Evolutionary conservation across 768 basidiomycete genomes (phyloP), one percentile per base, ranked within the genome.

Genomic region (Suillus discolor): DNA sequence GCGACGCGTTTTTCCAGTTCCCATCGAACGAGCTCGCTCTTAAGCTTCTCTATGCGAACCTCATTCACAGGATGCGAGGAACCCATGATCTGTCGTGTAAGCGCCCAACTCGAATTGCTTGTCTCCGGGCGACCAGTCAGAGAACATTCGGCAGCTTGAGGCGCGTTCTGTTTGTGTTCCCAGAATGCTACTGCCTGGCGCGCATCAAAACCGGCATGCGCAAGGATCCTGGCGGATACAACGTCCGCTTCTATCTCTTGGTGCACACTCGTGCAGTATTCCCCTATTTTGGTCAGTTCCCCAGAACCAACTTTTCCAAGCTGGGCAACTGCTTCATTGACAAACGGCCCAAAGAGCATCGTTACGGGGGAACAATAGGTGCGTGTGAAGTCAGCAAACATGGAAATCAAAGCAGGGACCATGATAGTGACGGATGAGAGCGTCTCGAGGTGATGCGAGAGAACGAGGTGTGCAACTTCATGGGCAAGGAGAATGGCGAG

Each of bases 171-270:
- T 55, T 88, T 82, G 49, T 79, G 76, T 72, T 94, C 88, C 93
- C 96, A 98, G 75, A 97, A 97, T 16, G 79, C 80, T 53, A 96
- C 83, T 8, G 97, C 93, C 55, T 82, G 80, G 42, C 90, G 86
- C 3, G 96, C 92, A 78, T 97, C 94, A 72, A 92, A 98, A 6
- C 95, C 94, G 0, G 96, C 91, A 73, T 94, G 86, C 0, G 96
- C 94, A 42, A 99, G 87, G n/a, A 99, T 81, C 67, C 96, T 84
- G 8, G 90, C 85, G 15, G 93, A 95, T 44, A 96, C 94, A 39
- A 94, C 78, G 73, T 98, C 96, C 16, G 96, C 97, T 75, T 99
- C 97, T 16, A 93, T 85, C 75, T 99, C 97, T 74, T 98, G 92
- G 54, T 84, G 86, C 65, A 88, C 81, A 66, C 87, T 93, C 55